These are phyloP conservation scores for Termitomyces sp. DNA, from an alignment of 768 basidiomycete species.

Conservation along the genomic window DNA sequence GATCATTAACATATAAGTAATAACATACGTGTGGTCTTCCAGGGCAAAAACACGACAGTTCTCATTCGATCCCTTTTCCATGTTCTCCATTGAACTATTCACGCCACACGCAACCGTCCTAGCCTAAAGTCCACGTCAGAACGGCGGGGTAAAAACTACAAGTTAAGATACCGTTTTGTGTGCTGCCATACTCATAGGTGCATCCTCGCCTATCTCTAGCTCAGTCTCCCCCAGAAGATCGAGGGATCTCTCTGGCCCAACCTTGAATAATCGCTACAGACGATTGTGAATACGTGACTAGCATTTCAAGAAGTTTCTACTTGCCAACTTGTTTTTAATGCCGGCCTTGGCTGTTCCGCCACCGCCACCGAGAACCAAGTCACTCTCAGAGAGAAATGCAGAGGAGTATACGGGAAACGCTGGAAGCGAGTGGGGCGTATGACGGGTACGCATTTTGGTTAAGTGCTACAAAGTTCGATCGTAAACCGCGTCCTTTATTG, in stretches of 20 bases:
- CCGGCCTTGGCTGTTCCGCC: conserved; percentile 83
- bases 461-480: background rate
- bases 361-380: conserved; percentile 84
- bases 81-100: conserved; percentile 65
- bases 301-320: conserved; percentile 20
- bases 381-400: conserved; percentile 67
- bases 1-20: background rate
- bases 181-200: conserved; percentile 92
- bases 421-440: conserved; percentile 71
- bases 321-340: conserved; percentile 90
- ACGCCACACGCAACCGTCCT: conserved; percentile 77
- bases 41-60: conserved; percentile 76
- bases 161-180: conserved; percentile 45
- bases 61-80: conserved; percentile 68
- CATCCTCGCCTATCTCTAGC: conserved; percentile 80
- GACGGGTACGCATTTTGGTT: conserved; percentile 66
- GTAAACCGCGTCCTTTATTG: background rate
- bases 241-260: conserved; percentile 48
- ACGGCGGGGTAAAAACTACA: background rate
- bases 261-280: conserved; percentile 61
- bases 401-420: conserved; percentile 88
- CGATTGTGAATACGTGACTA: background rate
- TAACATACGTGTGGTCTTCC: conserved; percentile 52
- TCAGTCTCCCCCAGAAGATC: conserved; percentile 63
- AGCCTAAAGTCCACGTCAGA: conserved; percentile 23